Base-by-base conservation (phyloP, 345 rosid genomes). In the Gossypium rotundifolium region DNA sequence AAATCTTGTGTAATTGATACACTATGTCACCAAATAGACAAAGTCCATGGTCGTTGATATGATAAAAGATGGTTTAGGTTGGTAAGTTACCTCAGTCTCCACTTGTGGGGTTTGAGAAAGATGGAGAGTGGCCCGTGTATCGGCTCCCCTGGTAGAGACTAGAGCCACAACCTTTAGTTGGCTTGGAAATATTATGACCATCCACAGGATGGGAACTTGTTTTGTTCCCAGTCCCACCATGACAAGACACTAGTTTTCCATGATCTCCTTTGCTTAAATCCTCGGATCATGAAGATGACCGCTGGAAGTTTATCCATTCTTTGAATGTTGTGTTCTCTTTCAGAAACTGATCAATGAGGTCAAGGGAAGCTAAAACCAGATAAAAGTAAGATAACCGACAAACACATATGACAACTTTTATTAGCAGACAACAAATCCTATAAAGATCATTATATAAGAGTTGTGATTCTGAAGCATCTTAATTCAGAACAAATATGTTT, bases 11-110 rank as follows among this genome's bases (percentile, higher is more conserved):
- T 7, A 58, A 57, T 11, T 17, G 45, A 18, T 48, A 46, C 44
- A 38, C 76, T 82, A 84, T 44, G 91, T 82, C 49, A 87, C 89
- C 69, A 83, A 81, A 78, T 85, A 89, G 68, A 85, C 77, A 57
- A 49, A 88, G 89, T 25, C 91, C 89, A 42, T 80, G 84, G 40
- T 33, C 72, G 40, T 77, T 81, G 29, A 76, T 77, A 38, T 75
- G 77, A 44, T 76, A 74, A 57, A 62, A 81, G 74, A 20, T 46
- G 69, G 73, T 33, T 78, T 81, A 48, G 68, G 58, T 16, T 76
- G 76, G 52, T 81, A 87, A 27, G 75, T 84, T 40, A 53, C 70
- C 20, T 76, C 75, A 48, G 4, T 74, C 84, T 74, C 73, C 75
- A 72, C 75, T 83, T 11, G 54, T 42, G 65, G 79, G 65, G 66